These are phyloP conservation scores for Cryphonectria carpinicola DNA, from an alignment of 2,329 filamentous ascomycete genomes.

Conservation along the genomic window DNA sequence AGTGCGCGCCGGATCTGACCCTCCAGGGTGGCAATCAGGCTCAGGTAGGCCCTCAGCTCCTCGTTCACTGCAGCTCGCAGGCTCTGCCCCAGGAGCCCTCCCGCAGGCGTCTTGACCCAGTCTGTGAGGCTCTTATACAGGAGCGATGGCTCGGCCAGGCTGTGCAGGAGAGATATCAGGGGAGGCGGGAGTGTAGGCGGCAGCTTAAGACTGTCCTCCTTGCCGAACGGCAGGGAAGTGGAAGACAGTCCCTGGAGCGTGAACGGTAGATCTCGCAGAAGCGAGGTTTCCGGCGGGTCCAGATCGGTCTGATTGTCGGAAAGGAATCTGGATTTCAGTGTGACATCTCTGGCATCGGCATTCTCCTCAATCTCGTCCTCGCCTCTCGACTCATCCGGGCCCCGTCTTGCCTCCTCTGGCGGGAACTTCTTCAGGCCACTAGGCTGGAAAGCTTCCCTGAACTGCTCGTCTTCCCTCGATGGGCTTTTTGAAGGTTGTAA, in stretches of 20 bases:
- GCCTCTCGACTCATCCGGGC: conserved; percentile 42
- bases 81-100: conserved; percentile 89
- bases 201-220: conserved; percentile 71
- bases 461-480: conserved; percentile 50
- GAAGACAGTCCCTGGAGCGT: conserved; percentile 92
- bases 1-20: conserved; percentile 87
- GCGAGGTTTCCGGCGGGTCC: conserved; percentile 65
- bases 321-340: conserved; percentile 60
- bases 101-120: conserved; percentile 81
- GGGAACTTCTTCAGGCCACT: conserved; percentile 53
- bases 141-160: conserved; percentile 89
- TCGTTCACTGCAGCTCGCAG: conserved; percentile 82
- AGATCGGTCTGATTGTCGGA: conserved; percentile 61
- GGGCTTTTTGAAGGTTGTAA: conserved; percentile 43
- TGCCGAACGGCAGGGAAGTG: conserved; percentile 76
- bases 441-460: conserved; percentile 59
- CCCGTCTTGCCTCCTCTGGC: conserved; percentile 44
- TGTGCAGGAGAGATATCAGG: conserved; percentile 83
- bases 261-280: conserved; percentile 84
- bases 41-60: conserved; percentile 87
- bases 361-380: conserved; percentile 36
- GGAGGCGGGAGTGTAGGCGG: conserved; percentile 81
- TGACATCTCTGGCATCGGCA: conserved; percentile 51
- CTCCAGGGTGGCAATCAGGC: conserved; percentile 88
- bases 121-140: conserved; percentile 79